Evolutionary conservation across 2,329 filamentous ascomycete species (phyloP).

Genomic region (Annulohypoxylon truncatum): DNA sequence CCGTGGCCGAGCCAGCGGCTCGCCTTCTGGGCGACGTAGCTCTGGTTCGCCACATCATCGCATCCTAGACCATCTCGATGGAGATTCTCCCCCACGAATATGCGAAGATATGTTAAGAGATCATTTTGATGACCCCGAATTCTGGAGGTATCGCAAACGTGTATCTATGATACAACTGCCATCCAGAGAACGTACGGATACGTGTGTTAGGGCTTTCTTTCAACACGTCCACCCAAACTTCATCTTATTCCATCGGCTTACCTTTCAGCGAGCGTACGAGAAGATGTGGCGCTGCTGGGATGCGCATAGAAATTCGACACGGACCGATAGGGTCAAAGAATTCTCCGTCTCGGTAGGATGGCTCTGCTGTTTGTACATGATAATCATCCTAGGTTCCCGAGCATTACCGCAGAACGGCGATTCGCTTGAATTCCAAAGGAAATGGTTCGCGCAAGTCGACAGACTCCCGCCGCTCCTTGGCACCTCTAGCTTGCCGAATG

Average conservation of each 20-base stretch:
- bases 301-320: constrained; percentile 4
- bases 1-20: constrained; percentile 6
- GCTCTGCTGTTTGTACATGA: constrained; percentile 56
- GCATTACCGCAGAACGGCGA: constrained; percentile 49
- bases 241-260: constrained; percentile 54
- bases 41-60: constrained; percentile 1
- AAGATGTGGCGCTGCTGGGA: constrained; percentile 50
- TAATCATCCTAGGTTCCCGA: constrained; percentile 56
- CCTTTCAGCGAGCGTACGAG: constrained; percentile 55
- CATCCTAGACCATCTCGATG: constrained; percentile 34
- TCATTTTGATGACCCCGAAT: constrained; percentile 33
- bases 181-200: constrained; percentile 51
- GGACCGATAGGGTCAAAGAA: constrained; percentile 38
- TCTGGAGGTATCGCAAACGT: constrained; percentile 39
- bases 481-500: constrained; percentile 54
- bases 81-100: constrained; percentile 37
- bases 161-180: constrained; percentile 48
- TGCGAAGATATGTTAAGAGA: constrained; percentile 28
- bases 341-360: constrained; percentile 54
- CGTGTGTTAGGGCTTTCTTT: constrained; percentile 55
- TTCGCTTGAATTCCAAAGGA: constrained; percentile 50
- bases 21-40: background rate
- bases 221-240: constrained; percentile 54
- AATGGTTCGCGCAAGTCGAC: constrained; percentile 50
- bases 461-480: constrained; percentile 53